Percentiles rank a stretch among this genome's conserved stretches.
Conservation (phyloP, 345 rosid species). For the Cardiospermum halicacabum region DNA sequence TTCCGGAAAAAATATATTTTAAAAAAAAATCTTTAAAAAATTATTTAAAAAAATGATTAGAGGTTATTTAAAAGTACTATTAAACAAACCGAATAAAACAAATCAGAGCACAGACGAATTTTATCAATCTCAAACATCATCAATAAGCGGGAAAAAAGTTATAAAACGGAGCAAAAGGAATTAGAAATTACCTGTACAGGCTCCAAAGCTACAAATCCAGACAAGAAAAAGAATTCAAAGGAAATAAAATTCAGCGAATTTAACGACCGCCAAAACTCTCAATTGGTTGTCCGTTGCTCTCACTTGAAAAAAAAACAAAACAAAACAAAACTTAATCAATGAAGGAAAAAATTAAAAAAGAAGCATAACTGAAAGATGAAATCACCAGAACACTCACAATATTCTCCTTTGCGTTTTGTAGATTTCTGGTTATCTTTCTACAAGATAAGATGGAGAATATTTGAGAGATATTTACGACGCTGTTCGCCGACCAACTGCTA, state of each 20-base stretch:
- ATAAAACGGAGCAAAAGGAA: background rate
- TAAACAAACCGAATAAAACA: background rate
- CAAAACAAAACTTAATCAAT: too few species aligned
- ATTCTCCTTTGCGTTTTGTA: background rate
- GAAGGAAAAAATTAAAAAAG: too few species aligned
- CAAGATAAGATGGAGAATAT: background rate
- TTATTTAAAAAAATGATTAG: background rate
- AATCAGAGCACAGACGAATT: background rate
- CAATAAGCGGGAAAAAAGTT: background rate
- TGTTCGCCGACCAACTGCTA: background rate
- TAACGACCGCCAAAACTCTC: constrained; percentile 3
- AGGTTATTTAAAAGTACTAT: background rate
- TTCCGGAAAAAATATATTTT: too few species aligned
- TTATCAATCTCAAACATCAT: background rate
- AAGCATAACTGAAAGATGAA: background rate
- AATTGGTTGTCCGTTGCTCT: constrained; percentile 24
- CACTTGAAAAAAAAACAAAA: constrained; percentile 17
- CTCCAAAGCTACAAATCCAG: background rate
- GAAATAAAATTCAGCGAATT: background rate
- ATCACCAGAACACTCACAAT: constrained; percentile 1
- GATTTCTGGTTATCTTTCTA: too few species aligned
- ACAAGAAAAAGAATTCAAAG: background rate
- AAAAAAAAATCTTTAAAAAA: background rate
- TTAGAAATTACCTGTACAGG: constrained; percentile 11
- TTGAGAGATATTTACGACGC: background rate